A percentile compares a stretch with the other conserved stretches of the same genome.
phyloP scores from a whole-genome alignment of 768 basidiomycete genomes.

The Termitomyces bulborhizus region DNA sequence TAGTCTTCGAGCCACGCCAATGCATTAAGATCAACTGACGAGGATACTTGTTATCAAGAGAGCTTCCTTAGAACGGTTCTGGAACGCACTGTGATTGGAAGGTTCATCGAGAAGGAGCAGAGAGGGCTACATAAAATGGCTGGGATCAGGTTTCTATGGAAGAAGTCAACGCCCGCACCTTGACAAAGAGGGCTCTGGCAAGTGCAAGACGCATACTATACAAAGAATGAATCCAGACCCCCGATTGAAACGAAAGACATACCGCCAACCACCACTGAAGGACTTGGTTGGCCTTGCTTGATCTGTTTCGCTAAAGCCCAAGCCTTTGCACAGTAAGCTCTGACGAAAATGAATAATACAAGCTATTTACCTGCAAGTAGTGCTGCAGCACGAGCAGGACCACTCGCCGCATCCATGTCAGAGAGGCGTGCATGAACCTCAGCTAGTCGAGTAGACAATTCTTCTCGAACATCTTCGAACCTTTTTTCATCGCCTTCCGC shows the following conservation, averaged over 20 bases:
- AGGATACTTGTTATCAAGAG: conserved; percentile 1
- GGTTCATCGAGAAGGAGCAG: conserved; percentile 87
- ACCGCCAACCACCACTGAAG: conserved; percentile 97
- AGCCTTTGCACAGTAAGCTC: conserved; percentile 38
- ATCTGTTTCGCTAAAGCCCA: conserved; percentile 88
- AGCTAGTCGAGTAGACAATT: conserved; percentile 70
- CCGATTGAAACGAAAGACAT: conserved; percentile 13
- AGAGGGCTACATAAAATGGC: conserved; percentile 40
- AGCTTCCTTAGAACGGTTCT: neutral
- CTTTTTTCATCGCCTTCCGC: conserved; percentile 70
- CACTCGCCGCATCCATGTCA: conserved; percentile 99
- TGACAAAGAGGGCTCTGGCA: conserved; percentile 94
- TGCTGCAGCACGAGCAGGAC: conserved; percentile 88
- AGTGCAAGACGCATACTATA: conserved; percentile 90
- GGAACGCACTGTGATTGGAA: conserved; percentile 83
- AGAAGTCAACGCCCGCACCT: conserved; percentile 36
- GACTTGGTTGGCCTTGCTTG: conserved; percentile 78
- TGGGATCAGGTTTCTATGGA: neutral
- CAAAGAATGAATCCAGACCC: neutral
- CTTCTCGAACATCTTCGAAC: conserved; percentile 82
- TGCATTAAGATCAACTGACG: conserved; percentile 83
- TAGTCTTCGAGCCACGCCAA: conserved; percentile 98
- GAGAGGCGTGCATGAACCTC: conserved; percentile 87
- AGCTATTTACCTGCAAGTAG: conserved; percentile 66
- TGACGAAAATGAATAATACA: neutral